A percentile compares a stretch with the other conserved stretches of the same genome.
These are phyloP conservation scores for Limonomyces culmigenus DNA, from an alignment of 1,284 basidiomycete genomes.

Conservation along the genomic window DNA sequence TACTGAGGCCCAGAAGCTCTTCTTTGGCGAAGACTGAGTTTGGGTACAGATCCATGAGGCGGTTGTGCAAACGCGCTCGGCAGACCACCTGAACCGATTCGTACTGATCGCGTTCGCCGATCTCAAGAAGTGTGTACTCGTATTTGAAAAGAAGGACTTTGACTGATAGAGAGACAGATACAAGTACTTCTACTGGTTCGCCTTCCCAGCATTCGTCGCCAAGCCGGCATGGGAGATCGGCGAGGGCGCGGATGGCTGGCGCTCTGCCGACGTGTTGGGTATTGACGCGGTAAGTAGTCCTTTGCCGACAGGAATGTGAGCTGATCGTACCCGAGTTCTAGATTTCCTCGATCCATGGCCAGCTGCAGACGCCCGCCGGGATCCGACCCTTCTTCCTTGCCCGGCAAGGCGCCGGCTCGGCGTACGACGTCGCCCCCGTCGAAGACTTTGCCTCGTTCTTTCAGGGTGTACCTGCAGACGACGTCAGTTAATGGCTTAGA, in stretches of 20 bases:
- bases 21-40: not conserved
- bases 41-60: slow-evolving; percentile 46
- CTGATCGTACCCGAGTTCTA: no score
- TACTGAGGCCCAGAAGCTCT: slow-evolving; percentile 15
- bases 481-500: not conserved
- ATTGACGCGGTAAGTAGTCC: no score
- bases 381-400: slow-evolving; percentile 43
- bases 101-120: slow-evolving; percentile 89
- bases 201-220: slow-evolving; percentile 80
- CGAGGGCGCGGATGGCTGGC: not conserved
- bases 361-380: no score
- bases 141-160: slow-evolving; percentile 37
- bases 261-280: no score
- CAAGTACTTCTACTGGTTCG: slow-evolving; percentile 96
- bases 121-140: slow-evolving; percentile 94
- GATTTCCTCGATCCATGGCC: no score
- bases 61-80: slow-evolving; percentile 30
- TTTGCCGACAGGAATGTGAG: no score
- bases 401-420: slow-evolving; percentile 13
- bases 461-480: slow-evolving; percentile 14
- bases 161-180: slow-evolving; percentile 26
- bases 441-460: slow-evolving; percentile 42
- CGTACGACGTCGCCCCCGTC: slow-evolving; percentile 29
- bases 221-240: slow-evolving; percentile 77
- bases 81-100: slow-evolving; percentile 54